Evolutionary conservation across 225 moss, liverwort and hornwort species (phyloP), one percentile per base, ranked within the genome.

Genomic region (Marchantia paleacea): DNA sequence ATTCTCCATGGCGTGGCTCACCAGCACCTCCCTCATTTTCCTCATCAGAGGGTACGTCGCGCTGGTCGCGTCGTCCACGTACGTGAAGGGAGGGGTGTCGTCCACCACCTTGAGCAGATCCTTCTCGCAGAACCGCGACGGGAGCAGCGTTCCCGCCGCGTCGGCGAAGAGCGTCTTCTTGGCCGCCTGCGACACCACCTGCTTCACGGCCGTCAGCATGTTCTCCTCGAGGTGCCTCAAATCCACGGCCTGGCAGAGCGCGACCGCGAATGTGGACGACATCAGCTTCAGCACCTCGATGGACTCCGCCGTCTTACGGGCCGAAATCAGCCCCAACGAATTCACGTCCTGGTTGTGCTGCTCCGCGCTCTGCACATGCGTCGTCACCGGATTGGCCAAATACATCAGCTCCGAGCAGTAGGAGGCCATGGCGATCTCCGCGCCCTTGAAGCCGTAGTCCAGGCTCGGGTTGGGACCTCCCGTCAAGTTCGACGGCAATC

Each of bases 11-110:
- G 91, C 91, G 74, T 89, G 73, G 12, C 83, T 75, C 0, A 93
- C 90, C 1, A 91, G 71, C 28, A 83, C 87, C 75, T 90, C 84
- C 28, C 93, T 81, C 76, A 93, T 48, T 52, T 90, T 89, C 76
- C 89, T 81, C 90, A 93, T 89, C 63, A 93, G 82, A 0, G 93
- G 91, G 80, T 91, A 93, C 0, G 88, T 61, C 5, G 79, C 25
- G 53, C 84, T 93, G 66, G 90, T 58, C 18, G 91, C 87, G 55
- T 93, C 90, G 73, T 93, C 93, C 69, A 91, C 87, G 88, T 93
- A 93, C 2, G 87, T 83, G 75, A 93, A 91, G 19, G 88, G 89
- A 0, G 90, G 89, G 12, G 85, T 86, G 18, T 91, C 87, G 6
- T 87, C 91, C 3, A 93, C 93, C 15, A 91, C 88, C 63, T 81